Base-by-base conservation (phyloP, 2,329 filamentous ascomycete species). In the Diplodia seriata region DNA sequence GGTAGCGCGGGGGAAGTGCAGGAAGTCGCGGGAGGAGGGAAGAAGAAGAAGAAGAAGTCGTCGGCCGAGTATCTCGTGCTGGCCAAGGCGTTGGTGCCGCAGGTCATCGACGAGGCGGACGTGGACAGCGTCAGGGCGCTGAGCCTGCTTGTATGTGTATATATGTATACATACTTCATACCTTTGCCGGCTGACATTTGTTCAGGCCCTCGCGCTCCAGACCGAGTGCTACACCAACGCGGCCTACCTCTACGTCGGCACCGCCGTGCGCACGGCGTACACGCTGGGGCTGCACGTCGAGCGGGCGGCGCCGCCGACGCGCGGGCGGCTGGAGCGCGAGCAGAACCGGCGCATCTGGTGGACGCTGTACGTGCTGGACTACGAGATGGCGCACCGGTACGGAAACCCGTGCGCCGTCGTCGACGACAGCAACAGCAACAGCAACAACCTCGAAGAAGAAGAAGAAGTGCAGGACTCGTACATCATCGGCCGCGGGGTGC, bases 261-360 rank as follows among this genome's bases (percentile, higher is more conserved):
- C 76, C 8, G 75, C 74, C 53, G 72, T 79, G 3, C 76, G 78
- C 49, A 78, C 78, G 67, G 76, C 77, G 0, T 79, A 75, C 62
- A 76, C 77, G 14, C 72, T 79, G 7, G 77, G 77, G 31, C 63
- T 79, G 20, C 76, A 79, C 69, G 75, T 76, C 8, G 76, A 79
- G 40, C 74, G 77, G 51, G 40, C 40, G 40, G 40, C 76, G n/a
- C 73, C 75, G 0, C 72, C 73, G 12, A 73, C 72, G 6, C 73
- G 72, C 4, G 70, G 70, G 7, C 67, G 71, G 8, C 69, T 76
- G 66, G 76, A 78, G 36, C 73, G 74, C 33, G 76, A 78, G 47
- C 76, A 76, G 43, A 75, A 77, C 59, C 74, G 77, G 8, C 73
- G 77, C 15, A 76, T 79, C 54, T 79, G 77, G 77, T 79, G 76